Evolutionary conservation across 2,329 filamentous ascomycete species (phyloP).

Genomic region (Emmonsiellopsis sp.): DNA sequence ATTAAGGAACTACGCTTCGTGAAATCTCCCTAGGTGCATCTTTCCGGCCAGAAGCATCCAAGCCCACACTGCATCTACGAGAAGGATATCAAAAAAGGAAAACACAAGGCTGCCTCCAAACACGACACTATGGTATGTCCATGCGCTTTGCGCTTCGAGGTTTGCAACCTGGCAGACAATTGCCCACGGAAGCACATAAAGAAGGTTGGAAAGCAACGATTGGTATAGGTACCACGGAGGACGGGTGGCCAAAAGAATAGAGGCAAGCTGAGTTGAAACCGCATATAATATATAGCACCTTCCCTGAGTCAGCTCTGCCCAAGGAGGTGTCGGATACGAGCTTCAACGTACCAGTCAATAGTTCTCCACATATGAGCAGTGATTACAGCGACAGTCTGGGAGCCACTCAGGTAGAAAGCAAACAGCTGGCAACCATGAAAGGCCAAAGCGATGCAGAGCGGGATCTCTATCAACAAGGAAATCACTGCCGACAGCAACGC

Average conservation of each 20-base stretch:
- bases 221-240: conserved; percentile 62
- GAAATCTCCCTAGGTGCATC: conserved; percentile 18
- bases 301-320: conserved; percentile 10
- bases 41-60: conserved; percentile 41
- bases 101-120: conserved; percentile 63
- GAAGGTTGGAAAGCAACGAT: conserved; percentile 55
- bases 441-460: conserved; percentile 54
- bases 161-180: conserved; percentile 45
- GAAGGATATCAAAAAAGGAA: conserved; percentile 50
- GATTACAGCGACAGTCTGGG: conserved; percentile 49
- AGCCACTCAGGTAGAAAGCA: conserved; percentile 53
- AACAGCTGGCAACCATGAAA: conserved; percentile 51
- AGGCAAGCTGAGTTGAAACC: conserved; percentile 55
- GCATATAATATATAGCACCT: conserved; percentile 64
- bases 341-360: conserved; percentile 40
- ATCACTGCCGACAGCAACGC: conserved; percentile 46
- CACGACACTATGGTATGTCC: conserved; percentile 58
- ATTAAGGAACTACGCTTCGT: background rate
- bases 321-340: conserved; percentile 8
- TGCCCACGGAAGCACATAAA: conserved; percentile 64
- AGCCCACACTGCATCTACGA: conserved; percentile 45
- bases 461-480: conserved; percentile 51
- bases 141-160: conserved; percentile 48
- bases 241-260: conserved; percentile 54
- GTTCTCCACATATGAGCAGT: conserved; percentile 58